Evolutionary conservation across 1,139 yeast genomes (phyloP).

Genomic region (Ogataea hybrid): DNA sequence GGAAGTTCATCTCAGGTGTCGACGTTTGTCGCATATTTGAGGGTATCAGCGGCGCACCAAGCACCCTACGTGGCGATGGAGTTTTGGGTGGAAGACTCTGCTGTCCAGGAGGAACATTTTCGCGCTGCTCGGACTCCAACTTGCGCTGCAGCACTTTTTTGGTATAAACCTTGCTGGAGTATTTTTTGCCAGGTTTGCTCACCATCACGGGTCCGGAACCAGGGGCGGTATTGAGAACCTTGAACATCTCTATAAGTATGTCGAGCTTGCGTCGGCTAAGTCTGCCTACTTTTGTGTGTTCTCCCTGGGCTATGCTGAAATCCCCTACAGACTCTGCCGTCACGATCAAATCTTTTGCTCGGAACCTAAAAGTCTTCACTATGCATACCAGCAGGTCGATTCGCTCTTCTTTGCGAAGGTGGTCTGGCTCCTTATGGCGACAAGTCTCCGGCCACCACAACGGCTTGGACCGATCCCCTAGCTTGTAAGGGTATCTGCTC

Average conservation of each 20-base stretch:
- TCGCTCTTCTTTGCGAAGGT: constrained; percentile 58
- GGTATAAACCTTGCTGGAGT: constrained; percentile 28
- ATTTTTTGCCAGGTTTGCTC: constrained; percentile 31
- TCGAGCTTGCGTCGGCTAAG: constrained; percentile 22
- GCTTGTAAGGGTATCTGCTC: constrained; percentile 59
- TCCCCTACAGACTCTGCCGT: constrained; percentile 25
- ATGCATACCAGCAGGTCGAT: constrained; percentile 47
- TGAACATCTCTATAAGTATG: constrained; percentile 27
- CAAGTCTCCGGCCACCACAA: constrained; percentile 68
- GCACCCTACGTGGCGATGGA: constrained; percentile 3
- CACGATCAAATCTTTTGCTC: constrained; percentile 21
- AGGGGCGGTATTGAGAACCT: constrained; percentile 16
- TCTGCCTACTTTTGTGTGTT: constrained; percentile 16
- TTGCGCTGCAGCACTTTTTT: constrained; percentile 16
- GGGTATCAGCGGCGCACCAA: constrained; percentile 2
- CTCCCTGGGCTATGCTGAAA: constrained; percentile 15
- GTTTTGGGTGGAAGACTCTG: constrained; percentile 4
- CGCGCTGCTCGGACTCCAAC: constrained; percentile 12
- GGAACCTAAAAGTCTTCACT: constrained; percentile 20
- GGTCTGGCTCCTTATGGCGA: constrained; percentile 73
- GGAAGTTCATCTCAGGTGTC: constrained; percentile 5
- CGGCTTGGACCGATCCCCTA: constrained; percentile 49
- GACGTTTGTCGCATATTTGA: constrained; percentile 2
- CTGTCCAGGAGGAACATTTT: constrained; percentile 12
- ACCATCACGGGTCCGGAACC: constrained; percentile 16